Evolutionary conservation across 352 stramenopile genomes (phyloP), one percentile per base, ranked within the genome.

Genomic region (Phytopythium litorale): DNA sequence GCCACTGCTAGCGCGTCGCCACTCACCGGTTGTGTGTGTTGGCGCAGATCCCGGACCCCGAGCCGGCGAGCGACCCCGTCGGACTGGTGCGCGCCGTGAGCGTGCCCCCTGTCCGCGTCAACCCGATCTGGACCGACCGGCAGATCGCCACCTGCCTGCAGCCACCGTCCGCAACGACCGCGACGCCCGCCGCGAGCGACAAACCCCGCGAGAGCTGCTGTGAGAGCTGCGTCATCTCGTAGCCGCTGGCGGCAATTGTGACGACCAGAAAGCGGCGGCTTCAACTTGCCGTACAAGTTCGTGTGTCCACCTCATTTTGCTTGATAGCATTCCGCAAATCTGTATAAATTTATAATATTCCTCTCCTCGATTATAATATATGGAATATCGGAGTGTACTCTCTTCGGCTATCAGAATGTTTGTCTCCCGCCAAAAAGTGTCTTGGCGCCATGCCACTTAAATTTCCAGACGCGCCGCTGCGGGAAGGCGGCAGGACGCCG

Each of bases 141-240:
- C 65, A 85, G n/a, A 67, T 85, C 23, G 73, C 71, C 16, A 77
- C 65, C 18, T 87, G 79, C n/a, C 28, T 88, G 11, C 67, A 79
- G n/a, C 48, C 65, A 21, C 56, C 63, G 37, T 13, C 67, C 12
- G 63, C 65, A 9, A 43, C 30, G 43, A 33, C 56, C 23, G 37
- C 62, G 4, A 45, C 21, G 7, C 25, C 45, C 2, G 50, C 37
- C 21, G 49, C 48, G 51, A 61, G 15, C 19, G 64, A 37, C 62
- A 61, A 63, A 25, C 38, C 62, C 19, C 52, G 60, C 30, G 35
- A 65, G 59, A 68, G 68, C 25, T 87, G 78, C 67, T 84, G 78
- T 32, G 56, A 73, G 18, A 76, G 66, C 58, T 87, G 78, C 54
- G 63, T 65, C 16, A 65, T 83, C 51, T 79, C 67, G 32, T 87